These are phyloP conservation scores for Apium graveolens DNA, from an alignment of 129 eudicot species.

Conservation along the genomic window DNA sequence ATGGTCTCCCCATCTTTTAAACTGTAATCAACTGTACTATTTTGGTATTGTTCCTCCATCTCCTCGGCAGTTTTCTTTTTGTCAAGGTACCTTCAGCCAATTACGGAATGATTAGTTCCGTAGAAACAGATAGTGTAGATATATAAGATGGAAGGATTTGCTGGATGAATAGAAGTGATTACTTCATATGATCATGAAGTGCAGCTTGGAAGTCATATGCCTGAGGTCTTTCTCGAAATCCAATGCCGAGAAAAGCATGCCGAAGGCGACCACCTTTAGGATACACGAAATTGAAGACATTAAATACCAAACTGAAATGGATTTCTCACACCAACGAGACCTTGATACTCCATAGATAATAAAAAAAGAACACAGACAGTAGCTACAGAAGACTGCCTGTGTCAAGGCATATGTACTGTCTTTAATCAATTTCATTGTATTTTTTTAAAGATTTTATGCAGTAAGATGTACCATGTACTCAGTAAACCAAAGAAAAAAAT, in stretches of 20 bases:
- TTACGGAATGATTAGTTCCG: constrained; percentile 4
- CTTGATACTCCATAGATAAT: neutral
- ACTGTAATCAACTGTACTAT: constrained; percentile 83
- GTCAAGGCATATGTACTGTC: neutral
- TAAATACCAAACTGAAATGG: neutral
- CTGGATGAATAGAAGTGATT: constrained; percentile 19
- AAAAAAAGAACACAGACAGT: neutral
- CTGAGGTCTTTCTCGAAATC: constrained; percentile 93
- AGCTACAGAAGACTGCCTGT: neutral
- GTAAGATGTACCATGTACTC: neutral
- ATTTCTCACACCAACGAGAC: neutral
- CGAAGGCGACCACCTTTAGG: constrained; percentile 82
- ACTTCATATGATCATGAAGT: constrained; percentile 99
- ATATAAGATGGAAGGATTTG: neutral
- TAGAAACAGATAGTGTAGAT: neutral
- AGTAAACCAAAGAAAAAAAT: neutral
- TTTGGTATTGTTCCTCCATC: constrained; percentile 92
- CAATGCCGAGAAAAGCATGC: constrained; percentile 95
- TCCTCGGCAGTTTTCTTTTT: constrained; percentile 98
- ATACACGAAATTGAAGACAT: neutral
- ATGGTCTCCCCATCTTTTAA: constrained; percentile 93
- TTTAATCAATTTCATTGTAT: neutral
- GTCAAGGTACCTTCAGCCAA: constrained; percentile 61
- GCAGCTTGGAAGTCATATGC: constrained; percentile 99
- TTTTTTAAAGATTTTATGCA: neutral